phyloP scores from a whole-genome alignment of 1,284 basidiomycete species.

The Trichosporon sp. region DNA sequence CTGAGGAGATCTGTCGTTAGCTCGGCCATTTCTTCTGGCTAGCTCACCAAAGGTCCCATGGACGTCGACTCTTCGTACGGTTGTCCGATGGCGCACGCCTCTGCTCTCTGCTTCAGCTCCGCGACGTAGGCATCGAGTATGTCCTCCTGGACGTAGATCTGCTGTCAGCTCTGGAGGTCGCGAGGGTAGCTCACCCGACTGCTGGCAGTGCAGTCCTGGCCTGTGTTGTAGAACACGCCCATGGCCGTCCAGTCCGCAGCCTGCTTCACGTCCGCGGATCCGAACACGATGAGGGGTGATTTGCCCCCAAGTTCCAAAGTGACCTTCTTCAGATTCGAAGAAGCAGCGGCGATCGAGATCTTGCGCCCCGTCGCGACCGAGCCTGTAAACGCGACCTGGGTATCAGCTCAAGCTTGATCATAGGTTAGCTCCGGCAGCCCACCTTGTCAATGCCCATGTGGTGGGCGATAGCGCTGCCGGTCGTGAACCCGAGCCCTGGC shows the following conservation, averaged over 20 bases:
- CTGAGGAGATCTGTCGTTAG: constrained; percentile 63
- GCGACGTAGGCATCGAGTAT: constrained; percentile 73
- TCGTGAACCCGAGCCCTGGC: constrained; percentile 71
- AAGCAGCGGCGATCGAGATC: constrained; percentile 75
- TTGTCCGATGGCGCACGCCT: constrained; percentile 62
- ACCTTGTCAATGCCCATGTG: constrained; percentile 74
- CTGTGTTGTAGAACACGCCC: constrained; percentile 39
- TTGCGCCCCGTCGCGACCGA: constrained; percentile 73
- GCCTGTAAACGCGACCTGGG: constrained; percentile 60
- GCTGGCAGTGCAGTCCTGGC: constrained; percentile 53
- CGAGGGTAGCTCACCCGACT: constrained; percentile 55
- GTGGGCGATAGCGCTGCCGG: constrained; percentile 72
- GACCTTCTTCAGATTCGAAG: constrained; percentile 73
- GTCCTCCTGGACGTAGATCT: constrained; percentile 73
- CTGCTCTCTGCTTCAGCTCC: constrained; percentile 62
- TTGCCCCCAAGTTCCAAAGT: constrained; percentile 56
- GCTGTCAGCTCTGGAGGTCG: constrained; percentile 56
- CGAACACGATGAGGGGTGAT: constrained; percentile 50
- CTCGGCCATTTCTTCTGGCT: constrained; percentile 78
- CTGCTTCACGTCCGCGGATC: constrained; percentile 59
- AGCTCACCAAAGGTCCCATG: constrained; percentile 84
- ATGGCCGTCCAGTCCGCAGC: constrained; percentile 55
- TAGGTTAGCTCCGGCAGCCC: background rate
- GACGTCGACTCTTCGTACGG: constrained; percentile 68
- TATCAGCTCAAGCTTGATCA: constrained; percentile 51